These are phyloP conservation scores for Thuidium tamariscinum DNA, from an alignment of 225 moss, liverwort and hornwort genomes.

Conservation along the genomic window DNA sequence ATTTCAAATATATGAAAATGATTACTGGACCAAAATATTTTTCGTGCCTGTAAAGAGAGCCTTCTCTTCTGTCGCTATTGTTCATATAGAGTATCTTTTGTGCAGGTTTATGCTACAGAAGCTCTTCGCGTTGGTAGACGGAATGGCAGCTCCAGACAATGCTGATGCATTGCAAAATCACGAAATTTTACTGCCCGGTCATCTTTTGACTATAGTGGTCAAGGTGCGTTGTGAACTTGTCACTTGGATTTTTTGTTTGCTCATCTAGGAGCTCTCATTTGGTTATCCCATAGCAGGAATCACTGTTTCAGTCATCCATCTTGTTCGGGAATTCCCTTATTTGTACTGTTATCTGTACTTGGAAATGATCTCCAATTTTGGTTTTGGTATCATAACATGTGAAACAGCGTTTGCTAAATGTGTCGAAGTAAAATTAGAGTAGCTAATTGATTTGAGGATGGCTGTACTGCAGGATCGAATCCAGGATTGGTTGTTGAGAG, in stretches of 20 bases:
- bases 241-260: neutral
- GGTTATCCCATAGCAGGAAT: neutral
- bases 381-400: neutral
- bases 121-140: conserved; percentile 87
- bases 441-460: neutral
- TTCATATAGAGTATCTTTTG: neutral
- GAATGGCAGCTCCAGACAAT: conserved; percentile 81
- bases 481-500: conserved; percentile 77
- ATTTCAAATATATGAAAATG: neutral
- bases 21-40: neutral
- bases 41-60: neutral
- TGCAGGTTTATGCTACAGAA: conserved; percentile 97
- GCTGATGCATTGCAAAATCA: conserved; percentile 86
- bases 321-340: neutral
- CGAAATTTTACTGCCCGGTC: conserved; percentile 80
- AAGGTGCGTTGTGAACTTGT: conserved; percentile 36
- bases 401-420: neutral
- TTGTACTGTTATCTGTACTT: neutral
- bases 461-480: conserved; percentile 67
- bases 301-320: neutral
- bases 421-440: neutral
- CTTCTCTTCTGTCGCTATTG: neutral
- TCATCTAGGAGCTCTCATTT: neutral
- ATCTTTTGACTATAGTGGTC: conserved; percentile 74
- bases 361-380: neutral